Evolutionary conservation across 164 flowering plant genomes (phyloP).

Genomic region (Vitis vinifera): ASM3070453v1 NC_081818.1:22471501-22472000

Average conservation of each 20-base stretch:
- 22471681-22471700: constrained; percentile 80
- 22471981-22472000: background rate
- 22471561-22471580: constrained; percentile 63
- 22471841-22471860: constrained; percentile 89
- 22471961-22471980: constrained; percentile 30
- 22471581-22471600: constrained; percentile 8
- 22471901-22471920: constrained; percentile 30
- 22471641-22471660: constrained; percentile 34
- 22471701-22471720: constrained; percentile 88
- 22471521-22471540: constrained; percentile 94
- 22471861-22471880: constrained; percentile 65
- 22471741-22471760: constrained; percentile 87
- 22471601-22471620: background rate
- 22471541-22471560: constrained; percentile 89
- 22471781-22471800: constrained; percentile 66
- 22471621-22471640: background rate
- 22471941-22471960: constrained; percentile 24
- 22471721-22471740: constrained; percentile 57
- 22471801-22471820: constrained; percentile 70
- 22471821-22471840: constrained; percentile 88
- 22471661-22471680: constrained; percentile 96
- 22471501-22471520: constrained; percentile 95
- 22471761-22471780: constrained; percentile 80
- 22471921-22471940: constrained; percentile 24
- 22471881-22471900: constrained; percentile 17